Percentiles rank a stretch among this genome's conserved stretches.
These are phyloP conservation scores for Saturnispora kantuleensis DNA, from an alignment of 805 yeast genomes.

Conservation along the genomic window DNA sequence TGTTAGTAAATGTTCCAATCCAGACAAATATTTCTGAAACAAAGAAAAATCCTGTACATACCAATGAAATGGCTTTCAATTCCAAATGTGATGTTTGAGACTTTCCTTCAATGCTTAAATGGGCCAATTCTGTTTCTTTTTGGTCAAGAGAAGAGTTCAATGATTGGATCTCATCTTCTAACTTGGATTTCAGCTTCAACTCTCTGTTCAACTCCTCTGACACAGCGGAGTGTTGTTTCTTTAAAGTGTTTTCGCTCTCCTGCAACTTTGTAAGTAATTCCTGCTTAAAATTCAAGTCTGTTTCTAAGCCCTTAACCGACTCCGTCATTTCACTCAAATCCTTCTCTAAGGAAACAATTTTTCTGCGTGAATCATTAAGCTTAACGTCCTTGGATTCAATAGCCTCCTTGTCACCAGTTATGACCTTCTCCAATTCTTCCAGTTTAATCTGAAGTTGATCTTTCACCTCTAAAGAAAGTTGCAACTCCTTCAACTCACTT, in stretches of 20 bases:
- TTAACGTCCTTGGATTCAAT: constrained; percentile 34
- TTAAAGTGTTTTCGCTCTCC: no score
- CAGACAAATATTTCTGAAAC: no score
- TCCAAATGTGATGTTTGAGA: constrained; percentile 1
- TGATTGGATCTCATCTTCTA: constrained; percentile 24
- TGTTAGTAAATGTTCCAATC: no score
- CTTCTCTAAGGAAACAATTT: constrained; percentile 21
- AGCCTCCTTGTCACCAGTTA: constrained; percentile 22
- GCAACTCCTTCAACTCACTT: constrained; percentile 42
- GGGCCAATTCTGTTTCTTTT: constrained; percentile 28
- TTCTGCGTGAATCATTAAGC: constrained; percentile 28
- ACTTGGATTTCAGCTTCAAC: constrained; percentile 8
- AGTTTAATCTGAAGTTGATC: constrained; percentile 31
- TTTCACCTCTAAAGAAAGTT: constrained; percentile 19
- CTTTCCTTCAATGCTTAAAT: constrained; percentile 10
- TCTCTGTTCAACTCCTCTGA: constrained; percentile 13
- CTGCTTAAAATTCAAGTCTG: constrained; percentile 16
- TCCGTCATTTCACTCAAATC: constrained; percentile 15
- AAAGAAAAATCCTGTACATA: neutral
- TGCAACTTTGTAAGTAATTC: neutral
- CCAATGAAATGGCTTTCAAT: constrained; percentile 1
- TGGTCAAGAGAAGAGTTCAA: constrained; percentile 21
- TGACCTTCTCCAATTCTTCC: constrained; percentile 14
- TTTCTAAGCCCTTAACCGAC: constrained; percentile 16
- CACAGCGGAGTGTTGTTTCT: constrained; percentile 3